phyloP scores from a whole-genome alignment of 768 basidiomycete species.

The Pleurotus eryngii region DNA sequence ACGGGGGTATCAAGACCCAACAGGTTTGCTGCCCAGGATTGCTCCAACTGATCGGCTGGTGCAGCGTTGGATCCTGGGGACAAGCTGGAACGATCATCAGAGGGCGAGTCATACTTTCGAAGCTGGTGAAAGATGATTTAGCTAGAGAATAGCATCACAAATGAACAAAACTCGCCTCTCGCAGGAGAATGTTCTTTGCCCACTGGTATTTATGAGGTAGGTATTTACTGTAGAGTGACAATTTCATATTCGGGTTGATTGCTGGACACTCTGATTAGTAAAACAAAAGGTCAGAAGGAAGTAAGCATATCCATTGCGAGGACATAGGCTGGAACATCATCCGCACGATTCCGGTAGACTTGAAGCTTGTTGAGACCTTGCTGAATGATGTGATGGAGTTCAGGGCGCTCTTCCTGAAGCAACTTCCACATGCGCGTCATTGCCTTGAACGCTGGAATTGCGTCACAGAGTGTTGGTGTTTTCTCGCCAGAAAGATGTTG shows the following conservation, averaged over 20 bases:
- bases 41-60: too few relatives aligned
- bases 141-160: too few relatives aligned
- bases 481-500: slow-evolving; percentile 26
- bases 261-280: background rate
- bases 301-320: slow-evolving; percentile 20
- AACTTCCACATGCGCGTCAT: slow-evolving; percentile 21
- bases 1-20: too few relatives aligned
- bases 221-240: background rate
- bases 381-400: slow-evolving; percentile 17
- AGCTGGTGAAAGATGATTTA: too few relatives aligned
- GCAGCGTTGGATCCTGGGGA: too few relatives aligned
- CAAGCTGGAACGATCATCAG: too few relatives aligned
- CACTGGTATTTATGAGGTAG: too few relatives aligned
- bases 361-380: slow-evolving; percentile 26
- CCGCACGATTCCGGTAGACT: slow-evolving; percentile 17
- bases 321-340: slow-evolving; percentile 19
- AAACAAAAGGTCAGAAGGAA: background rate
- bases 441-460: slow-evolving; percentile 23
- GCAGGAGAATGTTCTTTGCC: too few relatives aligned
- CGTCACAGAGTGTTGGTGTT: slow-evolving; percentile 24
- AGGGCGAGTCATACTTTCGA: too few relatives aligned
- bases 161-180: too few relatives aligned
- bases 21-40: too few relatives aligned
- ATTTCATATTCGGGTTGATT: slow-evolving; percentile 6
- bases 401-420: slow-evolving; percentile 8